phyloP scores from a whole-genome alignment of 345 rosid genomes.

The Euphorbia peplus region DNA sequence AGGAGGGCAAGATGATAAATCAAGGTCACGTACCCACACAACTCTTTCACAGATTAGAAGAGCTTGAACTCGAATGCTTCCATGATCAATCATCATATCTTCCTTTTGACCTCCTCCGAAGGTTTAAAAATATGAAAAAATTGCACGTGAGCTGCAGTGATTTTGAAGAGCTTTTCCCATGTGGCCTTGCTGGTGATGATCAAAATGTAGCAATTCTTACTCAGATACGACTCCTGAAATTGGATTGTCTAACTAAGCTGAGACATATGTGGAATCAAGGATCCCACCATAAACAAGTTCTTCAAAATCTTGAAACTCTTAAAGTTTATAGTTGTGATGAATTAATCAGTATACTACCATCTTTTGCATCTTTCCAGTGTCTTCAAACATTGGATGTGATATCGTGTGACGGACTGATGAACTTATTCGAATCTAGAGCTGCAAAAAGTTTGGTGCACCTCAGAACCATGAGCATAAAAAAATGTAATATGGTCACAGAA shows the following conservation, averaged over 20 bases:
- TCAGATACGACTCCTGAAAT: background rate
- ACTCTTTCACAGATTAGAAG: background rate
- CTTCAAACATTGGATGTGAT: constrained; percentile 3
- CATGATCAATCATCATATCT: background rate
- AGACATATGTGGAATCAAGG: constrained; percentile 10
- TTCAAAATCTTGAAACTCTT: constrained; percentile 7
- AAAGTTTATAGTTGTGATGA: background rate
- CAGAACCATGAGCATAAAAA: constrained; percentile 6
- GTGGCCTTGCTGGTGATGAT: background rate
- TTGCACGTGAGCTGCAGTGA: background rate
- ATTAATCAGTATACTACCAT: constrained; percentile 13
- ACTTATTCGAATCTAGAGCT: constrained; percentile 1
- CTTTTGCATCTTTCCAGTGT: constrained; percentile 1
- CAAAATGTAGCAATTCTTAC: background rate
- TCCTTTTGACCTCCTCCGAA: background rate
- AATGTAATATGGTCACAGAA: constrained; percentile 14
- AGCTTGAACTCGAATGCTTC: background rate
- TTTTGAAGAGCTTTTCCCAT: constrained; percentile 12
- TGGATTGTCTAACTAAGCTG: background rate
- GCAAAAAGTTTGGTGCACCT: constrained; percentile 20
- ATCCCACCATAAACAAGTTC: background rate
- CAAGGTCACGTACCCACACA: background rate
- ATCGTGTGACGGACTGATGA: background rate
- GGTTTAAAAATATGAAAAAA: constrained; percentile 13
- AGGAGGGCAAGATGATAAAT: background rate